A percentile compares a stretch with the other conserved stretches of the same genome.
Conservation (phyloP, 768 basidiomycete genomes). For the Gelatoporia subvermispora region DNA sequence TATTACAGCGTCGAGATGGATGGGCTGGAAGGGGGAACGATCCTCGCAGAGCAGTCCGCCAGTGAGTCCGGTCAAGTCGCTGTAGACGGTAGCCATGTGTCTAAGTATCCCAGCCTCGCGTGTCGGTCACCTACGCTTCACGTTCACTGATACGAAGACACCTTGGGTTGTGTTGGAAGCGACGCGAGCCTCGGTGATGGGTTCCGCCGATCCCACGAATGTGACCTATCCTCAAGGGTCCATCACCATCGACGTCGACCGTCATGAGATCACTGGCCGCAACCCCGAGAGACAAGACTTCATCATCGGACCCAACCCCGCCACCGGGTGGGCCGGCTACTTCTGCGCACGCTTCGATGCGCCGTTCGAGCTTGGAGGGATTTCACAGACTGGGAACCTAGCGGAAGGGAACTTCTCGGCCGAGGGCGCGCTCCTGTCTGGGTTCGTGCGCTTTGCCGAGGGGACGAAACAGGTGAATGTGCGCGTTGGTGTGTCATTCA, state of each 20-base stretch:
- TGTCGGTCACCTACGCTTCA: slow-evolving; percentile 71
- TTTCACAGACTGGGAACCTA: slow-evolving; percentile 41
- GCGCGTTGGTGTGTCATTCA: slow-evolving; percentile 68
- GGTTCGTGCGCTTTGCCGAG: slow-evolving; percentile 41
- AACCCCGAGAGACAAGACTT: slow-evolving; percentile 69
- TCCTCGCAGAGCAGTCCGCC: slow-evolving; percentile 56
- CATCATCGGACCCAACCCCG: slow-evolving; percentile 53
- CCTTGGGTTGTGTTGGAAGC: slow-evolving; percentile 69
- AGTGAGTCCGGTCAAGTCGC: slow-evolving; percentile 36
- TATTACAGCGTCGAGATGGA: slow-evolving; percentile 56
- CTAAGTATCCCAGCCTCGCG: slow-evolving; percentile 49
- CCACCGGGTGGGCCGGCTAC: slow-evolving; percentile 33
- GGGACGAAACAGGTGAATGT: slow-evolving; percentile 40
- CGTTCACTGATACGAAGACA: slow-evolving; percentile 38
- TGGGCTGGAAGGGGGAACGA: slow-evolving; percentile 41
- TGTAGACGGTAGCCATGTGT: slow-evolving; percentile 1
- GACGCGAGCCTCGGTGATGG: slow-evolving; percentile 56
- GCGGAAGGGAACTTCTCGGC: slow-evolving; percentile 24
- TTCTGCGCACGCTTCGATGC: slow-evolving; percentile 57
- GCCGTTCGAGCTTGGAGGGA: slow-evolving; percentile 43
- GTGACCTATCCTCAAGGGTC: slow-evolving; percentile 51
- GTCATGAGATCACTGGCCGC: slow-evolving; percentile 53
- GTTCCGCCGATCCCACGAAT: slow-evolving; percentile 43
- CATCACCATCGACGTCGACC: slow-evolving; percentile 38
- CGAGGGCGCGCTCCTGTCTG: slow-evolving; percentile 44